These are phyloP conservation scores for Gloeostereum incarnatum DNA, from an alignment of 768 basidiomycete species.

Conservation along the genomic window DNA sequence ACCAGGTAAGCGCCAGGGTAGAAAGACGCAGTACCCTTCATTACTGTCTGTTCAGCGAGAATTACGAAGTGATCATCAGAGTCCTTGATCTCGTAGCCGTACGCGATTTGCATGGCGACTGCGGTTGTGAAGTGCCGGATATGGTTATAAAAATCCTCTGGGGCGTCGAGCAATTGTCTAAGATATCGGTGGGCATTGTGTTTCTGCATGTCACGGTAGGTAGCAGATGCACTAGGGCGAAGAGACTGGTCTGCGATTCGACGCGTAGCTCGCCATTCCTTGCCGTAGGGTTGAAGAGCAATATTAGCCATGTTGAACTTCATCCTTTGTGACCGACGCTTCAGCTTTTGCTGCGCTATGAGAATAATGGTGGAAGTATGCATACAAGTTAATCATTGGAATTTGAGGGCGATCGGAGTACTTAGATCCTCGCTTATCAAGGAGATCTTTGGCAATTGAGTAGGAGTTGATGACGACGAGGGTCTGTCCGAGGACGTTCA, in stretches of 20 bases:
- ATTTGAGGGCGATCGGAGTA: constrained; percentile 17
- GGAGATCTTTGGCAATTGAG: constrained; percentile 20
- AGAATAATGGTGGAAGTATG: background rate
- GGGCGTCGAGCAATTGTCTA: background rate
- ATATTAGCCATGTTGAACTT: too few relatives aligned
- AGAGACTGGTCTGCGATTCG: constrained; percentile 17
- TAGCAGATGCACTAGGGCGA: constrained; percentile 11
- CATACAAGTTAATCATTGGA: constrained; percentile 1
- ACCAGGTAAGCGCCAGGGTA: too few relatives aligned
- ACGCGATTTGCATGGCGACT: constrained; percentile 8
- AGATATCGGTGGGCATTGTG: background rate
- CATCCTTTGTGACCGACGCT: constrained; percentile 15
- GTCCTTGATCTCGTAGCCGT: constrained; percentile 5
- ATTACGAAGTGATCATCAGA: constrained; percentile 3
- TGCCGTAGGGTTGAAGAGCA: constrained; percentile 17
- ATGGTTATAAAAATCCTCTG: background rate
- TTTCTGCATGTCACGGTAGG: constrained; percentile 15
- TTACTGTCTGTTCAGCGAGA: constrained; percentile 1
- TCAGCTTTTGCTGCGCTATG: background rate
- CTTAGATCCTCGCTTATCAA: constrained; percentile 22
- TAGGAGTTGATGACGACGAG: constrained; percentile 22
- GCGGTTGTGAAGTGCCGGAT: constrained; percentile 1
- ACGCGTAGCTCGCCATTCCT: constrained; percentile 21
- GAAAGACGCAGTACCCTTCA: constrained; percentile 16
- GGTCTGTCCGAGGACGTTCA: constrained; percentile 20